Base-by-base conservation (phyloP, 805 yeast genomes). In the Wickerhamiella azyma region DNA sequence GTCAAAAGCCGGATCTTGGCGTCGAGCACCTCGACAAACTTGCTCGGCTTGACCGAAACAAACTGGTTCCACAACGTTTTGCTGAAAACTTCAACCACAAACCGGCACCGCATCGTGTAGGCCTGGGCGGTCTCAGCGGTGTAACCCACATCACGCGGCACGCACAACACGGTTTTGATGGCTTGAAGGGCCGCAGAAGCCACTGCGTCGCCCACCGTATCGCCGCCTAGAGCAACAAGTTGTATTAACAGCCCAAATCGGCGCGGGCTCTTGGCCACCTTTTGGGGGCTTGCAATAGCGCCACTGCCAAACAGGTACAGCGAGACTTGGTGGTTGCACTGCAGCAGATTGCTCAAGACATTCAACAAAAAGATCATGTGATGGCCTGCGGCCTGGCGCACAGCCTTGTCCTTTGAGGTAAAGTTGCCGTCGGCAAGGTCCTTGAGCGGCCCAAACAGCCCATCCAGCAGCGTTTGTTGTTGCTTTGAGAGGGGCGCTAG, bases 61-160 rank as follows among this genome's bases (percentile, higher is more conserved):
- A 46, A 46, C 28, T 40, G 45, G 11, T 14, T 24, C 13, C 26
- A 14, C 18, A 46, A 19, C 2, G 18, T 28, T n/a, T 37, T 28
- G 21, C n/a, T 21, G 13, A 46, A 24, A 1, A 41, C 10, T 7
- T 41, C 48, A 3, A 46, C 24, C 4, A 41, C 48, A 3, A 21
- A 17, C 13, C 37, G 37, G 7, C 33, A 26, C 17, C 44, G 28
- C 9, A 19, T 37, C 9, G 39, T 41, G 24, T 46, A 46, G 8
- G 21, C 19, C 18, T 26, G 38, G 14, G 37, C 26, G 13, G 44
- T 10, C 6, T 40, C 41, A 8, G 40, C 33, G 14, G 33, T 40
- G 21, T 37, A 46, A 7, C 24, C 41, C 7, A 36, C 19, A 13
- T 46, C 45, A 3, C 37, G 30, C 9, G 48, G 11, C 10, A 41